Conservation (phyloP, 2,329 filamentous ascomycete genomes). For the Calycina herbarum region DNA sequence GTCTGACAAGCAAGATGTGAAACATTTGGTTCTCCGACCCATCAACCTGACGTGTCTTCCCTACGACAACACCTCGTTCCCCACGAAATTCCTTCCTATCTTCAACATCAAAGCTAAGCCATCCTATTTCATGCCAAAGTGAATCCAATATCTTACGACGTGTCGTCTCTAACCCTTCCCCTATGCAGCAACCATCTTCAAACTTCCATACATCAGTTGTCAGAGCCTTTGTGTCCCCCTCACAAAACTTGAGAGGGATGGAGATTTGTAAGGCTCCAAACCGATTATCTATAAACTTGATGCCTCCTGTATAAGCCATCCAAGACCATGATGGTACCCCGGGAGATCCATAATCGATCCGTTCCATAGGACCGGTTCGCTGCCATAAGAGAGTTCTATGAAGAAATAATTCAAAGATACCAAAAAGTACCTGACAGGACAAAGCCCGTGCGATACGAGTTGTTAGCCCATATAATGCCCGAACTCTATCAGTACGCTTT, state of each 20-base stretch:
- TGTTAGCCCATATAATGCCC: constrained; percentile 12
- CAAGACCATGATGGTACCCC: constrained; percentile 17
- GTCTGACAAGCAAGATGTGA: no score
- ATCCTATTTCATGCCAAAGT: constrained; percentile 6
- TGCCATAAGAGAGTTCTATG: constrained; percentile 17
- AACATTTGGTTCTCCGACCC: no score
- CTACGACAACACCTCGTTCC: no score
- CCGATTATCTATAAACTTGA: constrained; percentile 8
- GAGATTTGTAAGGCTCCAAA: constrained; percentile 1
- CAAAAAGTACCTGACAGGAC: constrained; percentile 2
- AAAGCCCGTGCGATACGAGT: constrained; percentile 9
- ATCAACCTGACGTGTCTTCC: no score
- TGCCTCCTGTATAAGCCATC: constrained; percentile 17
- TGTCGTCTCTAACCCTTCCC: no score
- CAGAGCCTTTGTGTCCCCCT: not conserved
- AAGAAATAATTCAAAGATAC: constrained; percentile 11
- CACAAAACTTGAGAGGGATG: not conserved
- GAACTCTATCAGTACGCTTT: constrained; percentile 10
- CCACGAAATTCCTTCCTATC: not conserved
- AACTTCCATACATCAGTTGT: constrained; percentile 10
- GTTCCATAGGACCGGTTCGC: constrained; percentile 5
- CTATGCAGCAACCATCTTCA: not conserved
- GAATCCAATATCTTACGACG: constrained; percentile 11
- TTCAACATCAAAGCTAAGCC: constrained; percentile 9
- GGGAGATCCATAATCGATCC: constrained; percentile 4